Evolutionary conservation across 495 filamentous ascomycete genomes (phyloP), one percentile per base, ranked within the genome.

Genomic region (Opeltia flavorubescens): DNA sequence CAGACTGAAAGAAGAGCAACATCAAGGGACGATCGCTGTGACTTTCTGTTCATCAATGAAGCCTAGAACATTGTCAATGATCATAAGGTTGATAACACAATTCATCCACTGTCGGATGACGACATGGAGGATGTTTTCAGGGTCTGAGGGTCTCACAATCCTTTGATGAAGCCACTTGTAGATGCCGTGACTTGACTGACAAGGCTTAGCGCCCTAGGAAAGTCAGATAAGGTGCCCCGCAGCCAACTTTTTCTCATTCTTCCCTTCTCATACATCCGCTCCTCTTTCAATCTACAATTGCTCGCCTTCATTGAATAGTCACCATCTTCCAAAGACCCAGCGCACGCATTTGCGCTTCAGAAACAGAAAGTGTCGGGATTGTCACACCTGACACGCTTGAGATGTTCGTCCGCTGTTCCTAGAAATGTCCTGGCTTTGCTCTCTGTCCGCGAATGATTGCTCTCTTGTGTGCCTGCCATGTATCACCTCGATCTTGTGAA

Each of bases 401-500:
- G 23, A 56, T 53, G 54, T 56, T 56, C 54, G 54, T 56, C 51
- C 45, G 54, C 51, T 56, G 51, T 44, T 56, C 51, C 36, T 54
- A 46, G 30, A 52, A 31, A 20, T 42, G 15, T 49, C 17, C 44
- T 56, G 44, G 47, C 26, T 47, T 35, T 55, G 52, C 41, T 39
- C 38, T 41, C 28, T 43, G 42, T 45, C 45, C 45, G 48, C 28
- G 29, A 24, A 17, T 52, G 39, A 34, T 36, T 55, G 49, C 53
- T 55, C 5, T 36, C 55, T 52, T 43, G 35, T 44, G 45, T 53
- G 46, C 49, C 54, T 44, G 35, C 49, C 53, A 55, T 55, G 55
- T 58, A 58, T 47, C 30, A 15, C 50, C 51, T 48, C 50, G 44
- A 52, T 54, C 46, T 59, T 51, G 44, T 43, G 43, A 43, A 54